Evolutionary conservation across 2,329 filamentous ascomycete species (phyloP).

Genomic region (Beauveria sp.): DNA sequence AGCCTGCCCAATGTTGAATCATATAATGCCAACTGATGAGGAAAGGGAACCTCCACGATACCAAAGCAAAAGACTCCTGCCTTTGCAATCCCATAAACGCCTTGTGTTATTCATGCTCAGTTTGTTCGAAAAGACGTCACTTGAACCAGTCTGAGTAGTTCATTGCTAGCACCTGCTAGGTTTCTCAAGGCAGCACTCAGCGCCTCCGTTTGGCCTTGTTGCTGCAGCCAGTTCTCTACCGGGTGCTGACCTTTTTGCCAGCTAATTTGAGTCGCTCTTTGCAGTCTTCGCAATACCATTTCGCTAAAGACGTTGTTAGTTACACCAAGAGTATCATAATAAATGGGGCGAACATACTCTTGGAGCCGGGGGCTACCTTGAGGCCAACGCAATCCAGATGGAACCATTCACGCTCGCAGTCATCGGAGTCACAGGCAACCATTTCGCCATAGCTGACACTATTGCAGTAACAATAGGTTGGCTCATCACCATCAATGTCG

Average conservation of each 20-base stretch:
- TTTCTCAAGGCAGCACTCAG: not conserved
- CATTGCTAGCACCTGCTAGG: not conserved
- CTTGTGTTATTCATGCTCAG: constrained; percentile 9
- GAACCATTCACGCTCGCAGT: constrained; percentile 74
- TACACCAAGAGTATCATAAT: not conserved
- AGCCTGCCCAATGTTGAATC: not conserved
- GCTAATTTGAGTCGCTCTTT: constrained; percentile 55
- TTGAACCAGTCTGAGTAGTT: constrained; percentile 4
- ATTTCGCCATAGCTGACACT: constrained; percentile 76
- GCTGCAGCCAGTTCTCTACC: constrained; percentile 23
- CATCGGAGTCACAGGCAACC: constrained; percentile 71
- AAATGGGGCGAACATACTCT: constrained; percentile 46
- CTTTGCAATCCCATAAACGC: constrained; percentile 6
- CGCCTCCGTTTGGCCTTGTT: not conserved
- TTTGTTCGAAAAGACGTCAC: constrained; percentile 1
- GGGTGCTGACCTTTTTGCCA: constrained; percentile 43
- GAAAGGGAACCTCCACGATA: not conserved
- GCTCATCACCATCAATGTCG: constrained; percentile 63
- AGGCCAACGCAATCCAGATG: constrained; percentile 75
- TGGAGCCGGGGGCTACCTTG: constrained; percentile 68
- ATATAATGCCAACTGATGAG: not conserved
- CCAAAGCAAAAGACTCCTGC: not conserved
- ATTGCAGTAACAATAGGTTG: constrained; percentile 73
- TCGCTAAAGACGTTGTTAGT: constrained; percentile 43
- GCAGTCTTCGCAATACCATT: constrained; percentile 79